Conservation (phyloP, 768 basidiomycete species). For the Russula dissimulans region DNA sequence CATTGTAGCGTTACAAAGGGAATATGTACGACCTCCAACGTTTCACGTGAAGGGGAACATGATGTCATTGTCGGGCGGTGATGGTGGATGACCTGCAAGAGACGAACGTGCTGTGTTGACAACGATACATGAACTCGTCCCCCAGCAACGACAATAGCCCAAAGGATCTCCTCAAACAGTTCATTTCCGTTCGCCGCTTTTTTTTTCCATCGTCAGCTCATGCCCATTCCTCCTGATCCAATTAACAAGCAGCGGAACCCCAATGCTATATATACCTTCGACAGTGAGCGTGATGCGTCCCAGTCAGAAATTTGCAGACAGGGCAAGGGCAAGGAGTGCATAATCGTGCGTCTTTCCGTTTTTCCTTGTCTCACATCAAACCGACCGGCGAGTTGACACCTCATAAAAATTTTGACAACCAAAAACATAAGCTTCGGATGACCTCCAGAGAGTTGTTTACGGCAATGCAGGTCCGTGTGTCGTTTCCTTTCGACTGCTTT, state of each 20-base stretch:
- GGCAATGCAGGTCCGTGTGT: slow-evolving; percentile 55
- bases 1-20: not conserved
- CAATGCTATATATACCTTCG: slow-evolving; percentile 48
- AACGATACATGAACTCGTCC: not conserved
- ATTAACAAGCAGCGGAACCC: slow-evolving; percentile 23
- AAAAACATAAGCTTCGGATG: not conserved
- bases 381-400: too few species aligned
- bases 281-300: slow-evolving; percentile 48
- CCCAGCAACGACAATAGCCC: slow-evolving; percentile 16
- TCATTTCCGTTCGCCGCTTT: slow-evolving; percentile 33
- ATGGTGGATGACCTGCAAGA: not conserved
- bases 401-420: not conserved
- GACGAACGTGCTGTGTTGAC: too few species aligned
- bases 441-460: slow-evolving; percentile 48
- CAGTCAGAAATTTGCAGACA: slow-evolving; percentile 52
- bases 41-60: slow-evolving; percentile 2
- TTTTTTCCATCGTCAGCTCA: not conserved
- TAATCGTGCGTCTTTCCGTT: not conserved
- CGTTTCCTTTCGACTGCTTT: too few species aligned
- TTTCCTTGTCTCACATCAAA: not conserved
- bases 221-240: not conserved
- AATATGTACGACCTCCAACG: not conserved
- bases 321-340: slow-evolving; percentile 41
- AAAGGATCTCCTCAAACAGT: slow-evolving; percentile 27
- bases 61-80: slow-evolving; percentile 2